Evolutionary conservation across 2,329 filamentous ascomycete genomes (phyloP).

Genomic region (Neonectria coccinea): DNA sequence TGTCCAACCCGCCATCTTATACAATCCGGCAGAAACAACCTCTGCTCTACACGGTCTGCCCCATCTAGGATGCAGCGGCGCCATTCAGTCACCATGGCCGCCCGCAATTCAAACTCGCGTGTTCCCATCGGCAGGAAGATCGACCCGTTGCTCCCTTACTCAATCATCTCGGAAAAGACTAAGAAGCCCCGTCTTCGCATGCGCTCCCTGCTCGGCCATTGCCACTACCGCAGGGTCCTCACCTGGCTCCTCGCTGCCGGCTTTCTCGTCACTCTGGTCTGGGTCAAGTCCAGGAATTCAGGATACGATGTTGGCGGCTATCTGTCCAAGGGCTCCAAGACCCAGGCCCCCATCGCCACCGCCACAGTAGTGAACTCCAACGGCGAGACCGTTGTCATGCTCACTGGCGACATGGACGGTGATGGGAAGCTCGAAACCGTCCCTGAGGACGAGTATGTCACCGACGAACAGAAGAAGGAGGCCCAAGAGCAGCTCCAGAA

Average conservation of each 20-base stretch:
- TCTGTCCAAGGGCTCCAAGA: slow-evolving; percentile 37
- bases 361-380: slow-evolving; percentile 44
- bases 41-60: slow-evolving; percentile 38
- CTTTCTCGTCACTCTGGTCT: slow-evolving; percentile 54
- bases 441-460: slow-evolving; percentile 43
- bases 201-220: slow-evolving; percentile 62
- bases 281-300: slow-evolving; percentile 52
- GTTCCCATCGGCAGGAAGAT: slow-evolving; percentile 47
- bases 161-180: slow-evolving; percentile 50
- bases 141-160: slow-evolving; percentile 51
- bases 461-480: slow-evolving; percentile 46
- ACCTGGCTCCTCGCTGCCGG: slow-evolving; percentile 61
- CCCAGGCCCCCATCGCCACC: slow-evolving; percentile 42
- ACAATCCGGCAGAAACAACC: slow-evolving; percentile 25
- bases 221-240: slow-evolving; percentile 64
- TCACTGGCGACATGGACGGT: slow-evolving; percentile 46
- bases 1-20: slow-evolving; percentile 18
- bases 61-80: slow-evolving; percentile 47
- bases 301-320: slow-evolving; percentile 43
- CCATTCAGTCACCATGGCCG: slow-evolving; percentile 50
- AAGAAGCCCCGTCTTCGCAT: slow-evolving; percentile 54
- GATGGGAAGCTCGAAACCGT: slow-evolving; percentile 44
- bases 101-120: slow-evolving; percentile 52
- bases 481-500: slow-evolving; percentile 47
- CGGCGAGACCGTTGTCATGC: slow-evolving; percentile 45